Base-by-base conservation (phyloP, 352 stramenopile species). In the Globisporangium spinosum region DNA sequence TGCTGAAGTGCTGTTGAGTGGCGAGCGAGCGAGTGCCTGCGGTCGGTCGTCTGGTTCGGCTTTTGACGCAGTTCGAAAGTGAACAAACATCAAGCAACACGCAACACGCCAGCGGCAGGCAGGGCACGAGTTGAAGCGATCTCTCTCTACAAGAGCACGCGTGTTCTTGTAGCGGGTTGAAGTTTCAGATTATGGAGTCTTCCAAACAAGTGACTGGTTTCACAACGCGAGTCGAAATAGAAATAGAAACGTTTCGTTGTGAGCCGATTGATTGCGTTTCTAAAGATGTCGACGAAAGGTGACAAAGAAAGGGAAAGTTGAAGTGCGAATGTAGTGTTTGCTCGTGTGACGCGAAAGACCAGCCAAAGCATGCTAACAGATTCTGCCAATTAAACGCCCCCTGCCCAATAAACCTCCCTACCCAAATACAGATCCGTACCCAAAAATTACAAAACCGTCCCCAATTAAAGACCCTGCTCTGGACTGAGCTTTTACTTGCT, bases 161-260 rank as follows among this genome's bases (percentile, higher is more conserved):
- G 38, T 43, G 61, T 69, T 69, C 63, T 69, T 69, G 38, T 69
- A 64, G 9, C 22, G 63, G 43, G 63, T 69, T 69, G 67, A 70
- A 66, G 67, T 65, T 65, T 57, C 17, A 40, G 35, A 13, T 40
- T 12, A 0, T 2, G 2, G 17, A n/a, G 55, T 60, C 55, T 60
- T 60, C 55, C 55, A 60, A 60, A 60, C 55, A 60, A 34, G 7
- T n/a, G 38, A 60, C 9, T 10, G 27, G 54, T 12, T 15, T 12
- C 35, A 40, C 35, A 40, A 40, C 9, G 35, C 35, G 6, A 9
- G 6, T 6, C 20, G 45, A 17, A 9, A 17, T 45, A 45, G 27
- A 60, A 20, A 43, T 20, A 25, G 29, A 60, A 60, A 45, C 15
- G 15, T 60, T 60, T 45, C 8, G 43, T 40, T 17, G 7, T 13